A percentile compares a stretch with the other conserved stretches of the same genome.
phyloP scores from a whole-genome alignment of 2,329 filamentous ascomycete species.

The Cladosporium cucumerinum region DNA sequence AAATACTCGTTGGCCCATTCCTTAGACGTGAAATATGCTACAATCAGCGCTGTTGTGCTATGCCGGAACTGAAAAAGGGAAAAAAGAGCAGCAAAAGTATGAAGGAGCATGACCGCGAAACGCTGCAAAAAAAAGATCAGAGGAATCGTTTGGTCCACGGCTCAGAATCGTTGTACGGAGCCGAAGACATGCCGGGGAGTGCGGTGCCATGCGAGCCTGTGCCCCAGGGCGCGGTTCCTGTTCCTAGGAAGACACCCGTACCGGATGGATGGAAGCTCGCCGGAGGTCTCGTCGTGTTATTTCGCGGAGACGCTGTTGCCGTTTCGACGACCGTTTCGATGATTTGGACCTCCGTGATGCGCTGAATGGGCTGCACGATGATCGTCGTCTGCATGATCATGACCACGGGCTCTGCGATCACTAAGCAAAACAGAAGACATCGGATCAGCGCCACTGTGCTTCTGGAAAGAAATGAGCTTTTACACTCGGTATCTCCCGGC shows the following conservation, averaged over 20 bases:
- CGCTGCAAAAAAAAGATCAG: background rate
- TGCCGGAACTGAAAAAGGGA: background rate
- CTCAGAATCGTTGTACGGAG: background rate
- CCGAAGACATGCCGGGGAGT: background rate
- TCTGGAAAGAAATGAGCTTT: background rate
- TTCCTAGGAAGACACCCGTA: background rate
- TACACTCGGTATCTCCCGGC: conserved; percentile 24
- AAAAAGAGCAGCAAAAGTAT: background rate
- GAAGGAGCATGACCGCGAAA: background rate
- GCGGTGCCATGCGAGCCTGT: background rate
- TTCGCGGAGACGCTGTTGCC: background rate
- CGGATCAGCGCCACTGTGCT: conserved; percentile 20
- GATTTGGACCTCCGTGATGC: conserved; percentile 22
- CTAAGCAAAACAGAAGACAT: conserved; percentile 6
- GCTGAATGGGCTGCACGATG: conserved; percentile 24
- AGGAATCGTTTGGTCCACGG: background rate
- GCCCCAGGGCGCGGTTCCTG: background rate
- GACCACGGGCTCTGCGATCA: conserved; percentile 20
- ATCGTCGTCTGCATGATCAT: conserved; percentile 23
- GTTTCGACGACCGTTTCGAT: conserved; percentile 17
- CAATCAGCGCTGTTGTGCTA: background rate
- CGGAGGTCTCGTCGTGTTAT: background rate
- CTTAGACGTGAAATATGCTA: background rate
- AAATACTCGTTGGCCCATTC: background rate
- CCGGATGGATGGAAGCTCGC: conserved; percentile 1